A percentile compares a stretch with the other conserved stretches of the same genome.
Conservation (phyloP, 805 yeast genomes). For the Vanderwaltozyma tropicalis region DNA sequence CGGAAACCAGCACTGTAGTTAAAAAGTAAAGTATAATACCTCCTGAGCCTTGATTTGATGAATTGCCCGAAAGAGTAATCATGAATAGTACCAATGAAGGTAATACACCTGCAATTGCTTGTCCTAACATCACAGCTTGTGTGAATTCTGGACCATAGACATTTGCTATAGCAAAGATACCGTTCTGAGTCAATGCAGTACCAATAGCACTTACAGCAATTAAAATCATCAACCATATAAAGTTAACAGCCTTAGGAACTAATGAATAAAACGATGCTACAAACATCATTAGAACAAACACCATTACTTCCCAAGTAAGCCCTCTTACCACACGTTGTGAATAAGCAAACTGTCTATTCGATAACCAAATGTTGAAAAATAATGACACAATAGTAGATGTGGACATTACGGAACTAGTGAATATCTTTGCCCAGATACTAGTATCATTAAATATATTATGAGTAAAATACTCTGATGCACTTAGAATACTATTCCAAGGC, state of each 20-base stretch:
- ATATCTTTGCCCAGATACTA: slow-evolving; percentile 43
- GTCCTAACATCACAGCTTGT: slow-evolving; percentile 90
- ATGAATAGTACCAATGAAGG: slow-evolving; percentile 51
- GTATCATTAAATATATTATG: slow-evolving; percentile 42
- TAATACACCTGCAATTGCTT: slow-evolving; percentile 86
- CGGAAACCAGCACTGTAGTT: slow-evolving; percentile 23
- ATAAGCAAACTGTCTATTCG: slow-evolving; percentile 54
- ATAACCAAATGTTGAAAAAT: slow-evolving; percentile 45
- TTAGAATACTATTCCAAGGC: slow-evolving; percentile 93
- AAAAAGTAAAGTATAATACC: slow-evolving; percentile 31
- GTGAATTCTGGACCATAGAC: slow-evolving; percentile 67
- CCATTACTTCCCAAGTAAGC: slow-evolving; percentile 41
- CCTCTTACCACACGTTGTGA: slow-evolving; percentile 50
- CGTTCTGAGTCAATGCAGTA: slow-evolving; percentile 78
- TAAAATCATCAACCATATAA: slow-evolving; percentile 49
- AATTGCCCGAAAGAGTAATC: slow-evolving; percentile 35
- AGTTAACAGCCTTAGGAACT: slow-evolving; percentile 15
- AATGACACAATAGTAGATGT: slow-evolving; percentile 65
- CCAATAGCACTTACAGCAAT: slow-evolving; percentile 63
- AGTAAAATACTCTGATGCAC: slow-evolving; percentile 75
- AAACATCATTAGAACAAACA: slow-evolving; percentile 47
- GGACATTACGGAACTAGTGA: slow-evolving; percentile 82
- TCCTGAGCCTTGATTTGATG: slow-evolving; percentile 14
- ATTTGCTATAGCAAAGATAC: slow-evolving; percentile 78
- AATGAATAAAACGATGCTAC: slow-evolving; percentile 14